These are phyloP conservation scores for Chaetoceros muelleri DNA, from an alignment of 108 stramenopile genomes.

Conservation along the genomic window DNA sequence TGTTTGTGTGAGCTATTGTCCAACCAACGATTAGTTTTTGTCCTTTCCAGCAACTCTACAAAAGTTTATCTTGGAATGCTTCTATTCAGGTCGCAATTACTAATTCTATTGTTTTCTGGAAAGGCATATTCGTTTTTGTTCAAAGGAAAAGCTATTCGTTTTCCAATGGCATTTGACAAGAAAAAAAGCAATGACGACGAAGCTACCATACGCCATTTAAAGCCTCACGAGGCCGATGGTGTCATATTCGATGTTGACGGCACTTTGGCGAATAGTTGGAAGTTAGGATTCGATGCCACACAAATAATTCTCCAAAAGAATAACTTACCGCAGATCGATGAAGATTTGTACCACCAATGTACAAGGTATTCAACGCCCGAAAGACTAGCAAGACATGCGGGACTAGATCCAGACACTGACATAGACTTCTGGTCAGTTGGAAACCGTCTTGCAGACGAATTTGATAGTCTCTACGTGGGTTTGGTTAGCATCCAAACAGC, in stretches of 20 bases:
- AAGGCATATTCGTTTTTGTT: too few relatives aligned
- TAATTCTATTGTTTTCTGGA: too few relatives aligned
- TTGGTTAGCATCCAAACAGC: conserved; percentile 60
- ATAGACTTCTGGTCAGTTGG: conserved; percentile 40
- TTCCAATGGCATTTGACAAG: too few relatives aligned
- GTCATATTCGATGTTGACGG: conserved; percentile 81
- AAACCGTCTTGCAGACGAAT: conserved; percentile 37
- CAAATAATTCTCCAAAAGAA: conserved; percentile 49
- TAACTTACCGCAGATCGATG: conserved; percentile 33
- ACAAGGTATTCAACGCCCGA: conserved; percentile 68
- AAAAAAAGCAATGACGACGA: neutral
- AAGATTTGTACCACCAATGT: conserved; percentile 56
- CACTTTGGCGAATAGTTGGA: conserved; percentile 77
- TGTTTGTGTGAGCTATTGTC: too few relatives aligned
- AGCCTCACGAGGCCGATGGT: conserved; percentile 20
- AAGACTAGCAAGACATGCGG: conserved; percentile 71
- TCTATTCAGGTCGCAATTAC: too few relatives aligned
- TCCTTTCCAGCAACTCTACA: too few relatives aligned
- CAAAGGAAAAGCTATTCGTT: too few relatives aligned
- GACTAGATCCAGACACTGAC: conserved; percentile 47
- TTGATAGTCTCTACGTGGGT: conserved; percentile 70
- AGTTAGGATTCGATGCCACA: conserved; percentile 74
- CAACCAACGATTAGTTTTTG: too few relatives aligned
- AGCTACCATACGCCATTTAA: too few relatives aligned
- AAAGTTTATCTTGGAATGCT: too few relatives aligned